A percentile compares a stretch with the other conserved stretches of the same genome.
Conservation (phyloP, 257 asterid genomes). For the Orobanche coerulescens region DNA sequence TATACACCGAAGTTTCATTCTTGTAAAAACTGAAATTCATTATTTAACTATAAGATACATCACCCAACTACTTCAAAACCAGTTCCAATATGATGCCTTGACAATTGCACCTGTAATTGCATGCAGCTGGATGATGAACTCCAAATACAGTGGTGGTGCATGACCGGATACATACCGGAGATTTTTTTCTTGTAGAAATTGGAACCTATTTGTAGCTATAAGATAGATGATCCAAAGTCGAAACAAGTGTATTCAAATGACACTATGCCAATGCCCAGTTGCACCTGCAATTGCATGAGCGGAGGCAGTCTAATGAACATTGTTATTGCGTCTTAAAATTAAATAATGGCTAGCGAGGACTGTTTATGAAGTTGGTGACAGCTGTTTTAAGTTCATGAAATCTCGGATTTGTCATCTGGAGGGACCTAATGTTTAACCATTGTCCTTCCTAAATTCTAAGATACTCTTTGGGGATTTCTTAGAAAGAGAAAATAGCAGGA, state of each 20-base stretch:
- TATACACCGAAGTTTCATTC: background rate
- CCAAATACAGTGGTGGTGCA: background rate
- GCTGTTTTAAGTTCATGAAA: background rate
- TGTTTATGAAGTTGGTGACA: background rate
- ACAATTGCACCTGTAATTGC: no score
- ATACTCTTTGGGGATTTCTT: background rate
- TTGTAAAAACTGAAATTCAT: background rate
- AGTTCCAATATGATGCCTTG: no score
- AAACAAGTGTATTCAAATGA: background rate
- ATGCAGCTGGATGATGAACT: conserved; percentile 2
- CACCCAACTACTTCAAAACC: no score
- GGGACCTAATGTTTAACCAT: background rate
- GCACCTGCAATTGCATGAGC: background rate
- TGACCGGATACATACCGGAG: background rate
- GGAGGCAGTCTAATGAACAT: background rate
- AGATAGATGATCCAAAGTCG: background rate
- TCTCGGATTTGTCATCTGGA: background rate
- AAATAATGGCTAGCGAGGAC: background rate
- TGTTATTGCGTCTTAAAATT: background rate
- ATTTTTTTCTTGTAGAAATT: background rate
- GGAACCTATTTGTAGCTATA: background rate
- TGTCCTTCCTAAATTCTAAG: background rate
- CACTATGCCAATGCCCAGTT: background rate
- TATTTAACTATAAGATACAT: background rate
- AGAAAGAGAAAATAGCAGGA: background rate